Conservation (phyloP, 2,329 filamentous ascomycete species). For the Aureobasidium subglaciale region DNA sequence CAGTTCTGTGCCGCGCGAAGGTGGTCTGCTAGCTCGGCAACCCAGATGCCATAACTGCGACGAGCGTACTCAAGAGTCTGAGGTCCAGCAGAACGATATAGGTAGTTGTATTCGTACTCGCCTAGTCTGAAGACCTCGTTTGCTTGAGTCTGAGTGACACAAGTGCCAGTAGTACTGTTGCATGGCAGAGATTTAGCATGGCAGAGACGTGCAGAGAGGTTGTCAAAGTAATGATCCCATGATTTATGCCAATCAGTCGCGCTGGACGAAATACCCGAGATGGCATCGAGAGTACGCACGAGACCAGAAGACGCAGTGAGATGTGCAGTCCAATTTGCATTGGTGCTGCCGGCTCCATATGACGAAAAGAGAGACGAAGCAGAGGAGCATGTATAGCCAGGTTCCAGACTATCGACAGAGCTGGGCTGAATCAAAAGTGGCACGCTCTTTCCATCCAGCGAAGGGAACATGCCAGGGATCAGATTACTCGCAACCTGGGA, state of each 20-base stretch:
- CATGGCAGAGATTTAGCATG: conserved; percentile 68
- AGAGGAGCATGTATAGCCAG: conserved; percentile 58
- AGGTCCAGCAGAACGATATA: conserved; percentile 59
- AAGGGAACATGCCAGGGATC: conserved; percentile 60
- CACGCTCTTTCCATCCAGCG: conserved; percentile 22
- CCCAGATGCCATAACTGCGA: conserved; percentile 62
- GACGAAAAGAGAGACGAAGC: conserved; percentile 40
- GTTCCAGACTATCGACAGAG: conserved; percentile 65
- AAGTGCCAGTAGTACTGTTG: conserved; percentile 47
- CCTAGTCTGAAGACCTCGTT: conserved; percentile 68
- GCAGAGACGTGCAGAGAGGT: conserved; percentile 70
- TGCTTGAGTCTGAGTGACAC: conserved; percentile 56
- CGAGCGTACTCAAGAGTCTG: conserved; percentile 56
- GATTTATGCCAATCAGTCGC: conserved; percentile 60
- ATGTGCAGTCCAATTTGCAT: conserved; percentile 55
- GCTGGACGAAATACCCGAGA: conserved; percentile 56
- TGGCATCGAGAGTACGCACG: conserved; percentile 54
- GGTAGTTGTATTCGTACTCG: conserved; percentile 72
- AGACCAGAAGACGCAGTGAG: conserved; percentile 50
- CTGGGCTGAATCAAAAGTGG: conserved; percentile 43
- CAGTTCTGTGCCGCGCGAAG: conserved; percentile 40
- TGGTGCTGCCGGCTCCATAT: conserved; percentile 41
- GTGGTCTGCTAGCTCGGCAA: conserved; percentile 63
- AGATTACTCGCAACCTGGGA: conserved; percentile 73
- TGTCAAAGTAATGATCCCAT: conserved; percentile 81